These are phyloP conservation scores for Mortierella claussenii DNA, from an alignment of 192 early-diverging fungal species.

Conservation along the genomic window DNA sequence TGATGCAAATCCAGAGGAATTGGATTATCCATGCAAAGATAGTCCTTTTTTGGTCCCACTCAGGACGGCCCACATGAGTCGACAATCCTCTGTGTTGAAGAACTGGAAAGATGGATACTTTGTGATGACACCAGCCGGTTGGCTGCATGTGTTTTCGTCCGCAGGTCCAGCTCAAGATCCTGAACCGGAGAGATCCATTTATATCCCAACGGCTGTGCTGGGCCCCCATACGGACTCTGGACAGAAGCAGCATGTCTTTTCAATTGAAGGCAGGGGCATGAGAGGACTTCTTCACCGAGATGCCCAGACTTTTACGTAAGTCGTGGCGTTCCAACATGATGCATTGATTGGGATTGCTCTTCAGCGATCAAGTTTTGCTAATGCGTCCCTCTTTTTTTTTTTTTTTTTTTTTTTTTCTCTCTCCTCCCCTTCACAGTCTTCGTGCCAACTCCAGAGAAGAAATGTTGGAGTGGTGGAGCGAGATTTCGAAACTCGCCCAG, in stretches of 20 bases:
- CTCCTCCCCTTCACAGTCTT: too few relatives aligned
- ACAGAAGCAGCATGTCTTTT: slow-evolving; percentile 42
- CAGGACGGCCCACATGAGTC: slow-evolving; percentile 50
- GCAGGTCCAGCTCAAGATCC: slow-evolving; percentile 22
- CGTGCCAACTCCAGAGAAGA: slow-evolving; percentile 44
- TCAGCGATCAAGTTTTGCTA: too few relatives aligned
- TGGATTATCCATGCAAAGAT: slow-evolving; percentile 56
- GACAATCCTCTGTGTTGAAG: slow-evolving; percentile 54
- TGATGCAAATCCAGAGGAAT: slow-evolving; percentile 49
- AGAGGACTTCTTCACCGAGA: slow-evolving; percentile 41
- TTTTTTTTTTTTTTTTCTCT: too few relatives aligned
- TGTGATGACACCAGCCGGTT: slow-evolving; percentile 56
- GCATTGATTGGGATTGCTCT: too few relatives aligned
- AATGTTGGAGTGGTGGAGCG: slow-evolving; percentile 41
- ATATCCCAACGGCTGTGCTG: slow-evolving; percentile 48
- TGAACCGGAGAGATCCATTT: slow-evolving; percentile 54
- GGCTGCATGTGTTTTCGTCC: slow-evolving; percentile 55
- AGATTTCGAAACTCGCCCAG: slow-evolving; percentile 29
- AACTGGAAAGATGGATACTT: slow-evolving; percentile 56
- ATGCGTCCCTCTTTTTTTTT: too few relatives aligned
- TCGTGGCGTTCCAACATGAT: too few relatives aligned
- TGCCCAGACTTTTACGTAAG: slow-evolving; percentile 43
- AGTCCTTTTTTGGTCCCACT: slow-evolving; percentile 48
- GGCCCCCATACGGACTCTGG: slow-evolving; percentile 26
- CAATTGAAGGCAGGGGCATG: slow-evolving; percentile 42